Conservation (phyloP, 1,284 basidiomycete genomes). For the Heterobasidion occidentale region DNA sequence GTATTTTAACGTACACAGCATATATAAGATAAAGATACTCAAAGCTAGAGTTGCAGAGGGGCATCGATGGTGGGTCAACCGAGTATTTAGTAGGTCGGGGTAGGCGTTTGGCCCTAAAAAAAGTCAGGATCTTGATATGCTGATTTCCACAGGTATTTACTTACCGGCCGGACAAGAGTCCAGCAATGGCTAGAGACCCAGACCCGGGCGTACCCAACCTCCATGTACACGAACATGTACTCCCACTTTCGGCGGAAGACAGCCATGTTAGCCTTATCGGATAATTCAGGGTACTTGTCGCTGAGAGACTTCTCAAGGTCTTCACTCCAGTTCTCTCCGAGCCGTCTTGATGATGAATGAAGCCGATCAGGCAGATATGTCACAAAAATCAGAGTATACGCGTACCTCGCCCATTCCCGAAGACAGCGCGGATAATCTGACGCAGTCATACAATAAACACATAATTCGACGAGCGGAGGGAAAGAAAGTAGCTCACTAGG, state of each 20-base stretch:
- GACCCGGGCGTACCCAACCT: slow-evolving; percentile 49
- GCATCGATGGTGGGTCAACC: no score
- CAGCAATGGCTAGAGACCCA: no score
- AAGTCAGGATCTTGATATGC: no score
- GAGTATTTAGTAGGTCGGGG: no score
- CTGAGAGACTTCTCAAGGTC: slow-evolving; percentile 32
- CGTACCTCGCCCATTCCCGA: slow-evolving; percentile 76
- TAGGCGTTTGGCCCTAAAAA: no score
- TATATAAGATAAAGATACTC: no score
- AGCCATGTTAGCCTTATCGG: slow-evolving; percentile 43
- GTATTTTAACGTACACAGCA: no score
- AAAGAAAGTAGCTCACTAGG: slow-evolving; percentile 36
- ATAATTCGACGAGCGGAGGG: neutral
- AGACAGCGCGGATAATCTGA: slow-evolving; percentile 83
- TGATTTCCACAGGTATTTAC: no score
- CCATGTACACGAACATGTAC: slow-evolving; percentile 72
- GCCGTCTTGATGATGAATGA: slow-evolving; percentile 25
- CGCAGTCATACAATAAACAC: neutral
- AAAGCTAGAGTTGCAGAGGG: no score
- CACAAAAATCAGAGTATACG: slow-evolving; percentile 32
- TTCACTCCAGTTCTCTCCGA: slow-evolving; percentile 54
- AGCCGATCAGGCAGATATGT: slow-evolving; percentile 26
- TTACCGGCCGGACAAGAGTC: no score
- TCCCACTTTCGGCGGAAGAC: slow-evolving; percentile 71
- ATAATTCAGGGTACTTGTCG: slow-evolving; percentile 47